phyloP scores from a whole-genome alignment of 1,284 basidiomycete genomes.

The Ustilago sp. region DNA sequence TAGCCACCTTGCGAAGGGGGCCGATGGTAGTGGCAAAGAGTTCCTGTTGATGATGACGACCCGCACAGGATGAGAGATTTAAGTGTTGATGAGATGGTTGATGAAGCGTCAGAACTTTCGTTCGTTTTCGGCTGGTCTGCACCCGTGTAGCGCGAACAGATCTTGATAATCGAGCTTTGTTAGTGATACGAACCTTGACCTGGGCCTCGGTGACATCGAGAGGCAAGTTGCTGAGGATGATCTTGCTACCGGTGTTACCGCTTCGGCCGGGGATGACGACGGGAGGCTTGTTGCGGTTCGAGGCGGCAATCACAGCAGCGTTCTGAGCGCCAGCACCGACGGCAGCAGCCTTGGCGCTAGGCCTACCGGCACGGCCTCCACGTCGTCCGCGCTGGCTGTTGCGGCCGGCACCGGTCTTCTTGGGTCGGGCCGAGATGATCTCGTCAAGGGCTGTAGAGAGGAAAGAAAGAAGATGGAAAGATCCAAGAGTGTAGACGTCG shows the following conservation, averaged over 20 bases:
- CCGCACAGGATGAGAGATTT: background rate
- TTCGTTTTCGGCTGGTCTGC: background rate
- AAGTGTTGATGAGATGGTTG: background rate
- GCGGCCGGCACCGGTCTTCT: constrained; percentile 50
- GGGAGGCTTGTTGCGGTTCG: constrained; percentile 66
- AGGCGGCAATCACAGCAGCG: constrained; percentile 61
- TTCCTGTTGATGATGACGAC: constrained; percentile 74
- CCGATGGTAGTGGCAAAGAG: constrained; percentile 92
- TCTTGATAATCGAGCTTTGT: background rate
- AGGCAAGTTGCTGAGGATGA: constrained; percentile 95
- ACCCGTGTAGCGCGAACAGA: background rate
- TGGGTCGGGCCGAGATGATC: constrained; percentile 63
- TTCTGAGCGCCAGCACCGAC: constrained; percentile 56
- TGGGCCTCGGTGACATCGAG: constrained; percentile 93
- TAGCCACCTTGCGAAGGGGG: constrained; percentile 82
- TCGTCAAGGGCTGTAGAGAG: constrained; percentile 64
- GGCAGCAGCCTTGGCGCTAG: constrained; percentile 64
- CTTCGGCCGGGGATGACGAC: constrained; percentile 66
- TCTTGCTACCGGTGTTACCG: constrained; percentile 75
- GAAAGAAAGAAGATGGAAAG: constrained; percentile 10
- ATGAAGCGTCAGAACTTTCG: constrained; percentile 1
- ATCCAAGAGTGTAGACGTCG: background rate
- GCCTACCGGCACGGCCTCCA: constrained; percentile 45
- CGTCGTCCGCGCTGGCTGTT: constrained; percentile 43
- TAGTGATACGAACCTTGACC: constrained; percentile 76